These are phyloP conservation scores for Malus hybrid DNA, from an alignment of 331 rosid genomes.

Conservation along the genomic window DNA sequence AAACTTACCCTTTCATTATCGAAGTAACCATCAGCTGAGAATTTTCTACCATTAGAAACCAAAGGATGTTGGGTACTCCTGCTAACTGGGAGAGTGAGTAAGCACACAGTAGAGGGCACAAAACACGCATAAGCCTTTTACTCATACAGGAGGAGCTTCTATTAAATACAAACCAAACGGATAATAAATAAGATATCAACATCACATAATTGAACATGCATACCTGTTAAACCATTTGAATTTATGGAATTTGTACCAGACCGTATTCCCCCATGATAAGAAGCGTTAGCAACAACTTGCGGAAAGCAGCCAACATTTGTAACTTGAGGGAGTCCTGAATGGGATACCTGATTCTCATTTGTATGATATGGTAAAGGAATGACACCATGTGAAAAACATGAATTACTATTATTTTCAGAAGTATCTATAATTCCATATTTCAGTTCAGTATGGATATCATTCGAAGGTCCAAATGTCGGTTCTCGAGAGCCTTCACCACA, in stretches of 20 bases:
- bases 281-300: constrained; percentile 16
- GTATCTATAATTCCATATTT: constrained; percentile 63
- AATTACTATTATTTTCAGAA: constrained; percentile 52
- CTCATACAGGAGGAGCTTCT: neutral
- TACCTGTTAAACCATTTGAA: constrained; percentile 41
- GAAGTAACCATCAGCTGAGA: constrained; percentile 28
- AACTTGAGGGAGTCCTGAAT: constrained; percentile 44
- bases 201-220: constrained; percentile 10
- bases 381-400: constrained; percentile 61
- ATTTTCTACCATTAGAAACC: constrained; percentile 23
- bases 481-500: constrained; percentile 26
- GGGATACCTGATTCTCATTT: constrained; percentile 83
- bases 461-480: constrained; percentile 42
- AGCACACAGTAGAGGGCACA: constrained; percentile 15
- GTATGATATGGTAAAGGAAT: constrained; percentile 87
- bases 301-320: constrained; percentile 28
- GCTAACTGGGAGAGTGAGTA: constrained; percentile 28
- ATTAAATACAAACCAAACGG: neutral
- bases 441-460: constrained; percentile 82
- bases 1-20: constrained; percentile 39
- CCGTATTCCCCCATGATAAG: constrained; percentile 27
- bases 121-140: constrained; percentile 9
- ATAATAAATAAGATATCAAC: neutral
- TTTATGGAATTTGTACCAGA: constrained; percentile 25
- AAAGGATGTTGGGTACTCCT: constrained; percentile 24